Conservation (phyloP, 306 rosid species). For the Macrotyloma uniflorum region DNA sequence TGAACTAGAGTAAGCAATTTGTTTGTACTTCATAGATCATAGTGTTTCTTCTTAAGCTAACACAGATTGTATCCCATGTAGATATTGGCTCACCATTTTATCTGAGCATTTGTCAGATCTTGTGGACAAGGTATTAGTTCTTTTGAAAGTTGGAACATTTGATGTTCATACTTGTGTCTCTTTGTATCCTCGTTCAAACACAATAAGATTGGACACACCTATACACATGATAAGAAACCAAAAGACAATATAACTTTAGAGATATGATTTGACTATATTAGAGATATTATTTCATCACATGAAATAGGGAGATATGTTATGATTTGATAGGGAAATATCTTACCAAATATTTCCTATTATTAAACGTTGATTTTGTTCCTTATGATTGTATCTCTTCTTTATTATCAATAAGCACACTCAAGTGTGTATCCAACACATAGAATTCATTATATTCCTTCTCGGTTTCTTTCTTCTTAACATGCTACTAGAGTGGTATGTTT, state of each 20-base stretch:
- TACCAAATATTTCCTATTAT: too few species aligned
- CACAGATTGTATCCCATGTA: conserved; percentile 44
- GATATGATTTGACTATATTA: too few species aligned
- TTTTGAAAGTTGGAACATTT: conserved; percentile 20
- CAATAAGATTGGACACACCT: conserved; percentile 3
- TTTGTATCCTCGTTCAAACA: background rate
- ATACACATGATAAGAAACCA: conserved; percentile 9
- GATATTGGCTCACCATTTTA: conserved; percentile 93
- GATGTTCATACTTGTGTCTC: background rate
- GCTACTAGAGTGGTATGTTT: too few species aligned
- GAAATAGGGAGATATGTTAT: too few species aligned
- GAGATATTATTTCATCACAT: too few species aligned
- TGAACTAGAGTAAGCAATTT: conserved; percentile 83
- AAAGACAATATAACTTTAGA: conserved; percentile 1
- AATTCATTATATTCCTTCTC: too few species aligned
- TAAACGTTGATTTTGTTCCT: too few species aligned
- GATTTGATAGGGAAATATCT: too few species aligned
- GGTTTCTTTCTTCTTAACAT: too few species aligned
- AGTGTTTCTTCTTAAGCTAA: conserved; percentile 35
- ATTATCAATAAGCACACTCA: too few species aligned
- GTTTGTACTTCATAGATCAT: conserved; percentile 12
- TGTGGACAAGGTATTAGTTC: conserved; percentile 77
- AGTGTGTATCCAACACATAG: too few species aligned
- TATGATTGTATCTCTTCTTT: too few species aligned
- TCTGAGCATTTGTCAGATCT: conserved; percentile 90